Base-by-base conservation (phyloP, 1,284 basidiomycete species). In the Cutaneotrichosporon sp. region DNA sequence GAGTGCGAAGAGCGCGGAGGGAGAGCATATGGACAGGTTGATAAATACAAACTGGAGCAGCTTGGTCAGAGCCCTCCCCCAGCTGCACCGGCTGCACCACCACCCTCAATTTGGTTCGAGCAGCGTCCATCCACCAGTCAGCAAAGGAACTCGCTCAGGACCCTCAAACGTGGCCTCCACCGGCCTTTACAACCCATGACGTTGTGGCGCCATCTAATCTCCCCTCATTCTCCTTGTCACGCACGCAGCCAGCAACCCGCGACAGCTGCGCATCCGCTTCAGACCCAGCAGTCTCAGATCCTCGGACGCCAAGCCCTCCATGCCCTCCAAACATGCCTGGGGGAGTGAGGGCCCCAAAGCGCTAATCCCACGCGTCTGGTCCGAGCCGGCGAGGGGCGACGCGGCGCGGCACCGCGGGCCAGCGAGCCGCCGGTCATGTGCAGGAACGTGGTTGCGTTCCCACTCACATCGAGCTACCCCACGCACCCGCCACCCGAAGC, bases 1-100 rank as follows among this genome's bases (percentile, higher is more conserved):
- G 45, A 43, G 54, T 24, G 33, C 20, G 10, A 45, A 46, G 42
- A 29, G 54, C 22, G 34, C 46, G 62, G 69, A 54, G 50, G 56
- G 53, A 59, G 51, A 65, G 61, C 63, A 65, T 65, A 31, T 47
- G 43, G 34, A 27, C 46, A 54, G 52, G 34, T n/a, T 24, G 22
- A 25, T 46, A 46, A 46, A 25, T 46, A 46, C 45, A 25, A 24
- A 10, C 10, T 16, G 14, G 24, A 25, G 22, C 13, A 25, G 24
- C n/a, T n/a, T n/a, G n/a, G n/a, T n/a, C n/a, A n/a, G n/a, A 25
- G 22, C 18, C 22, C 9, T 6, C 18, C 45, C 13, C 20, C 5
- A 24, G 10, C 4, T n/a, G n/a, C n/a, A n/a, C n/a, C n/a, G n/a
- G n/a, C n/a, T n/a, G n/a, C n/a, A n/a, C n/a, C n/a, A n/a, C 29